Evolutionary conservation across 2,329 filamentous ascomycete species (phyloP), one percentile per base, ranked within the genome.

Genomic region (Calonectria hongkongensis): DNA sequence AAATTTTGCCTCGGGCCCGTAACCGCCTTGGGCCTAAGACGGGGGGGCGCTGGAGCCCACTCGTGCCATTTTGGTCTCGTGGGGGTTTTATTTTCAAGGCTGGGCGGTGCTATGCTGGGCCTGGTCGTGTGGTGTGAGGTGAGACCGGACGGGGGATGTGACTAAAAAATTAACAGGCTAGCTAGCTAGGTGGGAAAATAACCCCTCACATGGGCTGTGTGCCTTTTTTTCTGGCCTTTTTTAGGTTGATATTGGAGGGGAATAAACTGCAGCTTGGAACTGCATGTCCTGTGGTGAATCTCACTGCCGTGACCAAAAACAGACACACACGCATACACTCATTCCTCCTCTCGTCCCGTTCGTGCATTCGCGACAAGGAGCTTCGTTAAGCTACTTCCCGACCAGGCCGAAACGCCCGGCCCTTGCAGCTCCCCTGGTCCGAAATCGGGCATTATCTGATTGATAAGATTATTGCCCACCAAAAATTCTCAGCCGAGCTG

Each of bases 371-470:
- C 21, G 18, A 48, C 33, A 60, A 60, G 54, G 54, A 41, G 54
- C 36, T 41, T 16, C 36, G 25, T 41, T 41, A 60, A 12, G 39
- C 43, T 68, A 30, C 43, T 33, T 16, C 66, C 28, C 54, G 45
- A 41, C 25, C 16, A 30, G 7, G 12, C 30, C 28, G 28, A 51
- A 39, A 43, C 39, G 28, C 66, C 54, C 33, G 41, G 66, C 56
- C 25, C 36, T 25, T 63, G 41, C 54, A 60, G 54, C 6, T n/a
- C 45, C 62, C 63, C 41, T 64, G 50, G 28, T 64, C 73, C 73
- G 70, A 74, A 56, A 64, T 63, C 66, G 70, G 66, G 73, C 30
- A 66, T 76, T 75, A 77, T 77, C 75, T 70, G 74, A 76, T 76
- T 77, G 75, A 77, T 77, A 76, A 77, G 75, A 77, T 77, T 71